Evolutionary conservation across 2,329 filamentous ascomycete species (phyloP).

Genomic region (Huntiella savannae): DNA sequence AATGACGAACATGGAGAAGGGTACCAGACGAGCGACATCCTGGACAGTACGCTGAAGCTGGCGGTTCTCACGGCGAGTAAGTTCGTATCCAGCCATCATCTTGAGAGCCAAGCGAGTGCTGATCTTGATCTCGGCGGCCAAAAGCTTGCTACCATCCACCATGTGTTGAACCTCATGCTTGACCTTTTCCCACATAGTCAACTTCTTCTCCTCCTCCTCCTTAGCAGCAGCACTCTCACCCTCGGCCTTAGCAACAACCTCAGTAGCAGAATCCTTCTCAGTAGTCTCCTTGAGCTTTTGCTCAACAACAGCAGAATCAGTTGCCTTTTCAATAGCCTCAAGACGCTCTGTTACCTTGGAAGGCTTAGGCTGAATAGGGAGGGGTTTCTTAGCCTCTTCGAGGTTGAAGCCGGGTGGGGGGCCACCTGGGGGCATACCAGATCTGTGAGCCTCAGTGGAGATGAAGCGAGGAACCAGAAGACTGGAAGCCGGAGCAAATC

Average conservation of each 20-base stretch:
- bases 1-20: conserved; percentile 92
- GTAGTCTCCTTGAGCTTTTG: conserved; percentile 15
- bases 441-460: conserved; percentile 39
- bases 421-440: conserved; percentile 31
- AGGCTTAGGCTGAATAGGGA: conserved; percentile 28
- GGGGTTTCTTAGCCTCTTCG: conserved; percentile 73
- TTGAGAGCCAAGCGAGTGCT: conserved; percentile 81
- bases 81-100: conserved; percentile 95
- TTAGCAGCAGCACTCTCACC: conserved; percentile 30
- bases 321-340: conserved; percentile 18
- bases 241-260: conserved; percentile 20
- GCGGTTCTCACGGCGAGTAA: conserved; percentile 79
- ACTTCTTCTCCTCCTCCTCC: conserved; percentile 65
- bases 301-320: conserved; percentile 12
- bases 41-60: conserved; percentile 87
- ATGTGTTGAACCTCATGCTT: conserved; percentile 91
- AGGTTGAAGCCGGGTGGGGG: conserved; percentile 82
- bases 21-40: conserved; percentile 78
- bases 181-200: conserved; percentile 78
- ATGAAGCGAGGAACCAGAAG: conserved; percentile 35
- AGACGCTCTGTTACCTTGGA: conserved; percentile 11
- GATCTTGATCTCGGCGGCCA: conserved; percentile 82
- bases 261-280: conserved; percentile 15
- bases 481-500: conserved; percentile 31
- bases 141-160: conserved; percentile 93